These are phyloP conservation scores for Rubroboletus satanas DNA, from an alignment of 768 basidiomycete genomes.

Conservation along the genomic window DNA sequence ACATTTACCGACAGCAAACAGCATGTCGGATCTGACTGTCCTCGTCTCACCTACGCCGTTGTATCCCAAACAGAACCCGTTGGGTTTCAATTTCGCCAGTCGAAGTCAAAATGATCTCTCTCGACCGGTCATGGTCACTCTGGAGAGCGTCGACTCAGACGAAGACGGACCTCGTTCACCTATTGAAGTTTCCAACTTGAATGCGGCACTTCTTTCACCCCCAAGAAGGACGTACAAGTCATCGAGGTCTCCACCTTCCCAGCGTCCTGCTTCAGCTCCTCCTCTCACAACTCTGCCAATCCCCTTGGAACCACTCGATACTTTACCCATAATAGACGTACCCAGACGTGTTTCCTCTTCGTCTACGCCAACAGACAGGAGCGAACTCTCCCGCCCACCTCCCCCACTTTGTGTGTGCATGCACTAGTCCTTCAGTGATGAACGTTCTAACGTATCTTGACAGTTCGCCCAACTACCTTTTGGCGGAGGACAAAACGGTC, in stretches of 20 bases:
- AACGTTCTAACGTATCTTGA: neutral
- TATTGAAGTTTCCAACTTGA: slow-evolving; percentile 15
- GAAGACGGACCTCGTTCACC: slow-evolving; percentile 25
- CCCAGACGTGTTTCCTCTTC: slow-evolving; percentile 18
- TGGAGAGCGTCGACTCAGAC: slow-evolving; percentile 27
- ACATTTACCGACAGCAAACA: neutral
- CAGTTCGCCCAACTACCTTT: slow-evolving; percentile 80
- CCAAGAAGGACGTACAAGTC: slow-evolving; percentile 29
- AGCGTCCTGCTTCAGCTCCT: slow-evolving; percentile 23
- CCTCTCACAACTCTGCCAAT: slow-evolving; percentile 12
- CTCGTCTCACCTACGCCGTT: slow-evolving; percentile 31
- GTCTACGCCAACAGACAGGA: slow-evolving; percentile 7
- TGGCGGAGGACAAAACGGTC: slow-evolving; percentile 73
- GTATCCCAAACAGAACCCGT: slow-evolving; percentile 21
- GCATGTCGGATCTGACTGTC: slow-evolving; percentile 32
- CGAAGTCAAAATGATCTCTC: slow-evolving; percentile 27
- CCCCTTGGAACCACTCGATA: neutral
- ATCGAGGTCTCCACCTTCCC: slow-evolving; percentile 7
- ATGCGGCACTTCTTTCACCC: slow-evolving; percentile 25
- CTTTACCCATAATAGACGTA: slow-evolving; percentile 2
- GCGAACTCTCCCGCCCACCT: slow-evolving; percentile 54
- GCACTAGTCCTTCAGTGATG: neutral
- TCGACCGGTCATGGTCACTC: slow-evolving; percentile 31
- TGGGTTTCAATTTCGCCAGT: slow-evolving; percentile 30
- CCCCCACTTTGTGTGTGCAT: slow-evolving; percentile 58